Evolutionary conservation across 192 early-diverging fungal species (phyloP), one percentile per base, ranked within the genome.

Genomic region (Oehlia diaphana): DNA sequence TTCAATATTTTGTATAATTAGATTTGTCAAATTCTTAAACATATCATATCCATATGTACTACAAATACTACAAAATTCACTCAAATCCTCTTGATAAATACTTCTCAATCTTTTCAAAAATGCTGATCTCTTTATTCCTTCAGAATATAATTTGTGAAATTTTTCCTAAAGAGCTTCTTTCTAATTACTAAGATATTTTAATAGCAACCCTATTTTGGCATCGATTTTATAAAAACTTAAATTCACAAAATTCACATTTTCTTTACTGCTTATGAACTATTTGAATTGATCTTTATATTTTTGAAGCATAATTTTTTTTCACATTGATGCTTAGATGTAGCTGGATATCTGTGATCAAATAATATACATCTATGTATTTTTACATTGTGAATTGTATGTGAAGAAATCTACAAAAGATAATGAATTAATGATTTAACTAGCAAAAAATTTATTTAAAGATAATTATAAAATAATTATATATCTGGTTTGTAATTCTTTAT

Each of bases 231-330:
- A 70, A 39, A 39, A 70, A 70, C 37, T 70, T 16, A 70, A 37
- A 70, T 70, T 70, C 14, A 70, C 16, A 42, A 70, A 37, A 70
- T 70, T 70, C 14, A 70, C 16, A 42, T 39, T 70, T n/a, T 13
- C 14, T 21, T 70, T 44, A 37, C 21, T 42, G 1, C 9, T 39
- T 6, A 70, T 39, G 23, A 44, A 70, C 14, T 0, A 39, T 70
- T 70, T 19, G 1, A 39, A 39, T 70, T 70, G 16, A 21, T 70
- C 37, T 3, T 70, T 5, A n/a, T n/a, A 9, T 0, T 19, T 2
- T 39, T 70, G 16, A 21, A 0, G 19, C 16, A 70, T 42, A 42
- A 70, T 70, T 21, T 39, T 21, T 39, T 9, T 39, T n/a, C 21
- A 4, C 28, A 67, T 67, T 33, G 10, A 0, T 70, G 68, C 19